Evolutionary conservation across 352 stramenopile species (phyloP).

Genomic region (Discostella stelligera): DNA sequence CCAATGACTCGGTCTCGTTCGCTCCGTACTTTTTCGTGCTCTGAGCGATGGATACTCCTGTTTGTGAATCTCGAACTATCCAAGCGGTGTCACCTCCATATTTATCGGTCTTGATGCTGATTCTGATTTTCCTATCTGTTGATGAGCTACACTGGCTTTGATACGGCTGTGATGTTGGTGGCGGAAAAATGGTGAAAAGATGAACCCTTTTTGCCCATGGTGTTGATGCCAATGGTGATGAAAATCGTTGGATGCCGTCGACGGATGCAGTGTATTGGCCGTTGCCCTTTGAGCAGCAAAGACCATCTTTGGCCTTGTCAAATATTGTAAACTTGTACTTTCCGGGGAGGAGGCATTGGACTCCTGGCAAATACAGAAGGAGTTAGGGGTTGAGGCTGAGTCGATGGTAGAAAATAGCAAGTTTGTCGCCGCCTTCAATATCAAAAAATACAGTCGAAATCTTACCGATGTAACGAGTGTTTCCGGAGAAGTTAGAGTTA

Average conservation of each 20-base stretch:
- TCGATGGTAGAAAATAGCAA: neutral
- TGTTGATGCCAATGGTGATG: neutral
- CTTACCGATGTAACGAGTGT: neutral
- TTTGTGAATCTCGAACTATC: constrained; percentile 12
- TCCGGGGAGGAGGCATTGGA: constrained; percentile 8
- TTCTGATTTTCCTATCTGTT: constrained; percentile 16
- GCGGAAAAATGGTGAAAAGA: neutral
- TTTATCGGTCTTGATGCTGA: constrained; percentile 29
- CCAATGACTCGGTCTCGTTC: constrained; percentile 10
- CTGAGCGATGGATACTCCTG: constrained; percentile 5
- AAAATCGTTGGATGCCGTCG: constrained; percentile 7
- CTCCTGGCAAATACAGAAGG: neutral
- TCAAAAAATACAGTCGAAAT: neutral
- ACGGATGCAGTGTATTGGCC: constrained; percentile 8
- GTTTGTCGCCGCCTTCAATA: neutral
- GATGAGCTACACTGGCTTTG: constrained; percentile 1
- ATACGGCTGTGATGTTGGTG: neutral
- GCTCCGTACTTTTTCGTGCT: constrained; percentile 18
- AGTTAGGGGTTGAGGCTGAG: neutral
- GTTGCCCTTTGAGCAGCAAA: neutral
- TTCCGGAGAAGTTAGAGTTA: neutral
- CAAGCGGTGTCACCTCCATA: constrained; percentile 23
- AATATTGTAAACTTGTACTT: constrained; percentile 15
- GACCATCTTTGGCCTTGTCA: neutral
- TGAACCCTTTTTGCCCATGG: neutral